A percentile compares a stretch with the other conserved stretches of the same genome.
phyloP scores from a whole-genome alignment of 305 asterid genomes.

The Fraxinus floribunda region DNA sequence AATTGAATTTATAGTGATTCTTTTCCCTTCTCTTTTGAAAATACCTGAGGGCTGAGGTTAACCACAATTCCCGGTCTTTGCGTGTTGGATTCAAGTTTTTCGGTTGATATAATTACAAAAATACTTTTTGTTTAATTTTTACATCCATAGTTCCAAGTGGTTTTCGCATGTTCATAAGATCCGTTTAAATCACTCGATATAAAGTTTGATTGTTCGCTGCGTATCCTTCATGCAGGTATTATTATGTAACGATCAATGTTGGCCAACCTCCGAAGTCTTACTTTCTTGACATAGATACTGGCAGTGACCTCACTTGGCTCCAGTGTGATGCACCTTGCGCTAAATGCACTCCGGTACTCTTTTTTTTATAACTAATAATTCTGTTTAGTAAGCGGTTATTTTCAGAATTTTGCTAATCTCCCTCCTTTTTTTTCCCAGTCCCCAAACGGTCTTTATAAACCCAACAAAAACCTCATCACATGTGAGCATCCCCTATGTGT shows the following conservation, averaged over 20 bases:
- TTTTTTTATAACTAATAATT: background rate
- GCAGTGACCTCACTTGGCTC: conserved; percentile 82
- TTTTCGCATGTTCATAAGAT: background rate
- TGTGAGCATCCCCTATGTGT: conserved; percentile 68
- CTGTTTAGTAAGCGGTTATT: background rate
- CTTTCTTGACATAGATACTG: conserved; percentile 66
- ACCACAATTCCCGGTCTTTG: background rate
- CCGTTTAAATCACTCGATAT: background rate
- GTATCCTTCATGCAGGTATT: conserved; percentile 42
- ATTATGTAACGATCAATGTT: conserved; percentile 41
- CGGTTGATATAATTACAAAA: background rate
- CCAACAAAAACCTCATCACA: conserved; percentile 46
- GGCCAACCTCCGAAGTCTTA: conserved; percentile 64
- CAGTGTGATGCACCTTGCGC: conserved; percentile 77
- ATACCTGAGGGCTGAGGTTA: background rate
- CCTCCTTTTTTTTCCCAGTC: conserved; percentile 47
- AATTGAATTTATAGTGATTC: background rate
- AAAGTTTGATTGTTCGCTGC: conserved; percentile 3
- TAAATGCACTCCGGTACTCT: conserved; percentile 53
- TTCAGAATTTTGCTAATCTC: conserved; percentile 11
- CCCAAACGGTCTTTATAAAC: conserved; percentile 80
- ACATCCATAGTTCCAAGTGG: background rate
- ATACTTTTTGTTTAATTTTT: background rate
- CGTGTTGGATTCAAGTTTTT: background rate
- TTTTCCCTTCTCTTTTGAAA: background rate